phyloP scores from a whole-genome alignment of 2,329 filamentous ascomycete genomes.

The Neonectria sp. region DNA sequence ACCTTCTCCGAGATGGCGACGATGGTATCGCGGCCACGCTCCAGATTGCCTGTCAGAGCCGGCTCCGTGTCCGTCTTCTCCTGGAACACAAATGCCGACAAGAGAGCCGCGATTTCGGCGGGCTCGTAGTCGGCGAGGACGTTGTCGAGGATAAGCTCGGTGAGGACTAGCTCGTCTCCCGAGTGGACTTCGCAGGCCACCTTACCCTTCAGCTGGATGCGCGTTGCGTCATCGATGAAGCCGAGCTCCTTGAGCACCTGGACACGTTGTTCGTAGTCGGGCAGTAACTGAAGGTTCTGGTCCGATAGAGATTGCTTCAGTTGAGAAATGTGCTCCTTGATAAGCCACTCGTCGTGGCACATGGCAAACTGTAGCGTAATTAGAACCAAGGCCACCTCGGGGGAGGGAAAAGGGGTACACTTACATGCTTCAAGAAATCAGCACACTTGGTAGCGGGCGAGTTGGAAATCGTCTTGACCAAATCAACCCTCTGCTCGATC shows the following conservation, averaged over 20 bases:
- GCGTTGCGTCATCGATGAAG: slow-evolving; percentile 89
- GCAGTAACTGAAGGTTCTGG: slow-evolving; percentile 94
- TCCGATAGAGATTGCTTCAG: slow-evolving; percentile 93
- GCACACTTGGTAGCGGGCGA: slow-evolving; percentile 80
- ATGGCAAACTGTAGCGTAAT: slow-evolving; percentile 83
- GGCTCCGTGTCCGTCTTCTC: slow-evolving; percentile 92
- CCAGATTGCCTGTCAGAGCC: slow-evolving; percentile 84
- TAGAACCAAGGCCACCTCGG: background rate
- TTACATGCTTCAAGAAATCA: slow-evolving; percentile 88
- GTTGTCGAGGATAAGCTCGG: slow-evolving; percentile 96
- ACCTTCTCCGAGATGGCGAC: slow-evolving; percentile 93
- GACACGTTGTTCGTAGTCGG: slow-evolving; percentile 96
- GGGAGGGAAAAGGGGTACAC: slow-evolving; percentile 51
- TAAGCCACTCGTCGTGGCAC: slow-evolving; percentile 96
- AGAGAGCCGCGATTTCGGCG: slow-evolving; percentile 93
- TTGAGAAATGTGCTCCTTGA: slow-evolving; percentile 92
- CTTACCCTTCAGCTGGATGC: slow-evolving; percentile 97
- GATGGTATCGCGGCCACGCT: slow-evolving; percentile 87
- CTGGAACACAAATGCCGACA: slow-evolving; percentile 97
- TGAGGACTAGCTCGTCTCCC: slow-evolving; percentile 95
- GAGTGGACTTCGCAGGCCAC: slow-evolving; percentile 99
- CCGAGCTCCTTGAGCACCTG: slow-evolving; percentile 91
- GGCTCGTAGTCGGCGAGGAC: slow-evolving; percentile 95
- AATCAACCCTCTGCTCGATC: slow-evolving; percentile 77
- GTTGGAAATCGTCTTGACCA: slow-evolving; percentile 74